Percentiles rank a stretch among this genome's conserved stretches.
phyloP scores from a whole-genome alignment of 148 eudicot species.

The Amaranthus cruentus region DNA sequence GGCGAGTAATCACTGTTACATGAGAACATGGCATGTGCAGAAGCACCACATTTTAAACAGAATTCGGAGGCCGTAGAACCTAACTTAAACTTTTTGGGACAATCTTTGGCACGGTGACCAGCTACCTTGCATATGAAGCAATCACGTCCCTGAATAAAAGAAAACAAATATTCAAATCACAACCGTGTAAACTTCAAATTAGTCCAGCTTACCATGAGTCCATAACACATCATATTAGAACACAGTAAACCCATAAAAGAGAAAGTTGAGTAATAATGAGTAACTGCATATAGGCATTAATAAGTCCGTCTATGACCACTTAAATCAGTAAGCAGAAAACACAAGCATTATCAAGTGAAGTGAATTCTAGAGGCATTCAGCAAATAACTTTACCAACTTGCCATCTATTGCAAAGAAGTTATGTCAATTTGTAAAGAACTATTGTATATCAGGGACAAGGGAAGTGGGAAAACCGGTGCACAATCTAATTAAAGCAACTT shows the following conservation, averaged over 20 bases:
- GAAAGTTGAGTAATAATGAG: background rate
- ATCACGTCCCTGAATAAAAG: slow-evolving; percentile 54
- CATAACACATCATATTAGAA: background rate
- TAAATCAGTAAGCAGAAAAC: background rate
- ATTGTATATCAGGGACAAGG: background rate
- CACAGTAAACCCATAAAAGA: background rate
- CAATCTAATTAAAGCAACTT: too few relatives aligned
- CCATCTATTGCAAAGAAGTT: background rate
- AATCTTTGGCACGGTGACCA: slow-evolving; percentile 91
- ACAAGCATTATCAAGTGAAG: background rate
- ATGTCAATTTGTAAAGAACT: background rate
- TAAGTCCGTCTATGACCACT: background rate
- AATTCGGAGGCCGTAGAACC: slow-evolving; percentile 38
- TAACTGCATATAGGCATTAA: background rate
- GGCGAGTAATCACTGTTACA: slow-evolving; percentile 61
- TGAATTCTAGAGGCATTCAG: background rate
- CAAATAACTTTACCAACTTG: background rate
- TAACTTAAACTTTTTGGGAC: slow-evolving; percentile 62
- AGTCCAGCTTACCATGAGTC: background rate
- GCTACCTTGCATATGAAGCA: slow-evolving; percentile 84
- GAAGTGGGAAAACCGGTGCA: background rate
- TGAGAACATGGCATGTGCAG: slow-evolving; percentile 67
- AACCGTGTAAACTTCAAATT: background rate
- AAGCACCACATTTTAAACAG: slow-evolving; percentile 89
- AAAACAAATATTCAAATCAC: background rate